Conservation (phyloP, 108 stramenopile genomes). For the Mediolabrus comicus region DNA sequence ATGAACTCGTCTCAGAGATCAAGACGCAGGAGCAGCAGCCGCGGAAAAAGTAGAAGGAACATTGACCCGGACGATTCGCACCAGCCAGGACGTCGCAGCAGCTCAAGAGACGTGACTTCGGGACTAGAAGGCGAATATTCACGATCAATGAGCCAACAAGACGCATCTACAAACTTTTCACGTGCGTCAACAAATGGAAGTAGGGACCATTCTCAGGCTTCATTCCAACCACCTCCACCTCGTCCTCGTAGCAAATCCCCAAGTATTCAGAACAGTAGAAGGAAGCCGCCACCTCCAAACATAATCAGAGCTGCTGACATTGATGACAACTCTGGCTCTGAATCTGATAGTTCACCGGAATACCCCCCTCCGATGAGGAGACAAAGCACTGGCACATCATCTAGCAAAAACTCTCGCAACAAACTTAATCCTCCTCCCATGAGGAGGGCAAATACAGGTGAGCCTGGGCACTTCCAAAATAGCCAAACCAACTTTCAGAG, state of each 20-base stretch:
- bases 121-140: neutral
- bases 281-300: neutral
- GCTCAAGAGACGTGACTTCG: no score
- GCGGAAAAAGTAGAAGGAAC: neutral
- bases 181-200: neutral
- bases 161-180: neutral
- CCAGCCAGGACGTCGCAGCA: neutral
- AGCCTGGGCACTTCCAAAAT: no score
- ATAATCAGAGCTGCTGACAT: neutral
- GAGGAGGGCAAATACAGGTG: no score
- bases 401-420: no score
- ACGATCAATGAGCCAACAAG: neutral
- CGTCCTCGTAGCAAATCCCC: neutral
- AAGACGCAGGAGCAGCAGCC: neutral
- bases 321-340: neutral
- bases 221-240: neutral
- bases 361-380: neutral
- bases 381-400: neutral
- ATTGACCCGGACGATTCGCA: neutral
- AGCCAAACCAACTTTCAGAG: no score
- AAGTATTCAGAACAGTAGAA: neutral
- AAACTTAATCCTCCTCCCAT: no score
- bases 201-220: neutral
- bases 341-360: neutral
- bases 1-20: neutral